Conservation (phyloP, 164 flowering plant species). For the Dillenia suffruticosa region DNA sequence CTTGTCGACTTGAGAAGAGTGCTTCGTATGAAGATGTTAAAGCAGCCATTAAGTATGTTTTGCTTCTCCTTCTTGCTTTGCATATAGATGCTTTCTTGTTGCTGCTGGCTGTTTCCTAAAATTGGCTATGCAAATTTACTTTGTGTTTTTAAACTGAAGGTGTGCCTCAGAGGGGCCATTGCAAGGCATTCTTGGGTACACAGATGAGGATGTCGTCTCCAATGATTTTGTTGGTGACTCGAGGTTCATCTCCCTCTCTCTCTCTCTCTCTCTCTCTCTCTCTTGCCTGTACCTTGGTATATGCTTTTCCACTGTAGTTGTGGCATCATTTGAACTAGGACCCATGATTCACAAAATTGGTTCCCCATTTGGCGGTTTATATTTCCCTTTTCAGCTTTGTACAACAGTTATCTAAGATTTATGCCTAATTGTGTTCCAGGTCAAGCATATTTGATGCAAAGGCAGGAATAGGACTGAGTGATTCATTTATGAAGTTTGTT, state of each 20-base stretch:
- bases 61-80: background rate
- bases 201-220: conserved; percentile 97
- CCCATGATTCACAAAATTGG: too few species aligned
- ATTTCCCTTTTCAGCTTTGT: too few species aligned
- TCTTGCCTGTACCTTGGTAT: too few species aligned
- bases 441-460: conserved; percentile 96
- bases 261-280: too few species aligned
- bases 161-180: conserved; percentile 83
- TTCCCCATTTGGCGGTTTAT: too few species aligned
- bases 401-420: too few species aligned
- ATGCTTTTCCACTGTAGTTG: too few species aligned
- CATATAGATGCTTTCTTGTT: background rate
- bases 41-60: conserved; percentile 80
- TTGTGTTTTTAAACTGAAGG: conserved; percentile 26
- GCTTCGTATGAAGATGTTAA: conserved; percentile 94
- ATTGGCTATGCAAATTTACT: background rate
- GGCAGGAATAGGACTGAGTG: conserved; percentile 86
- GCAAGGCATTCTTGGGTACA: conserved; percentile 92
- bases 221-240: conserved; percentile 93
- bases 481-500: conserved; percentile 83
- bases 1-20: conserved; percentile 86
- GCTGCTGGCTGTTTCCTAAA: background rate
- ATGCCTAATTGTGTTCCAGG: conserved; percentile 25
- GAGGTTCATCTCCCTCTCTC: conserved; percentile 37
- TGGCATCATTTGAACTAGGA: too few species aligned